phyloP scores from a whole-genome alignment of 768 basidiomycete genomes.

The Phanerodontia chrysosporium region DNA sequence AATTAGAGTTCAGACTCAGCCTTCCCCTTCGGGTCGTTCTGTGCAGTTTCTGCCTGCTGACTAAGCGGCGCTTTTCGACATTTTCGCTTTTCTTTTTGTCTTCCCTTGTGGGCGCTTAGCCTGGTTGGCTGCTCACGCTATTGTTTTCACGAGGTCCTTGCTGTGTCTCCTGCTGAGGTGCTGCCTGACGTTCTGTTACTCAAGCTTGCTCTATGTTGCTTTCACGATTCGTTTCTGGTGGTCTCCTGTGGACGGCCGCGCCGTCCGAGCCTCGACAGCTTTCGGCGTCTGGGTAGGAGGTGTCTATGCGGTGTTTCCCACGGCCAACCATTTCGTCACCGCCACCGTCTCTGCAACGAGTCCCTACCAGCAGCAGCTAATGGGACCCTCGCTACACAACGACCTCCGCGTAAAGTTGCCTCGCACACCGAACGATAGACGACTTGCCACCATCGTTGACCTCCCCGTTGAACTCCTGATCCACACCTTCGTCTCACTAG shows the following conservation, averaged over 20 bases:
- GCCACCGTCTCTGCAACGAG: not conserved
- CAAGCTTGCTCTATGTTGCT: not conserved
- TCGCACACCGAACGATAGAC: not conserved
- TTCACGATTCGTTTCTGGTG: not conserved
- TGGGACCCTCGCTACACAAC: not conserved
- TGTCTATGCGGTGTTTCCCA: not conserved
- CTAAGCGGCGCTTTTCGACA: conserved; percentile 28
- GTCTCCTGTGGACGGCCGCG: not conserved
- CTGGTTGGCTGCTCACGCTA: not conserved
- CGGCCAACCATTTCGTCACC: not conserved
- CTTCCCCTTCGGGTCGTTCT: conserved; percentile 24
- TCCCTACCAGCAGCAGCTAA: not conserved
- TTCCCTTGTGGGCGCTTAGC: not conserved
- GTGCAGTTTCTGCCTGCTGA: conserved; percentile 39
- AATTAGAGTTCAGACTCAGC: conserved; percentile 32
- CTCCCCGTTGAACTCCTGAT: conserved; percentile 62
- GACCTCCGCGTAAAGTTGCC: not conserved
- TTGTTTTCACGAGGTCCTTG: not conserved
- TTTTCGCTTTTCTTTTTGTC: not conserved
- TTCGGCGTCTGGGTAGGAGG: not conserved
- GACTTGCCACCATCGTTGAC: conserved; percentile 16
- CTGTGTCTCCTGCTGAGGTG: not conserved
- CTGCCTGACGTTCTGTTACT: not conserved
- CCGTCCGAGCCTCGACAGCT: not conserved
- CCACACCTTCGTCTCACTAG: conserved; percentile 47